A percentile compares a stretch with the other conserved stretches of the same genome.
Conservation (phyloP, 2,329 filamentous ascomycete species). For the Scytalidium lignicola region DNA sequence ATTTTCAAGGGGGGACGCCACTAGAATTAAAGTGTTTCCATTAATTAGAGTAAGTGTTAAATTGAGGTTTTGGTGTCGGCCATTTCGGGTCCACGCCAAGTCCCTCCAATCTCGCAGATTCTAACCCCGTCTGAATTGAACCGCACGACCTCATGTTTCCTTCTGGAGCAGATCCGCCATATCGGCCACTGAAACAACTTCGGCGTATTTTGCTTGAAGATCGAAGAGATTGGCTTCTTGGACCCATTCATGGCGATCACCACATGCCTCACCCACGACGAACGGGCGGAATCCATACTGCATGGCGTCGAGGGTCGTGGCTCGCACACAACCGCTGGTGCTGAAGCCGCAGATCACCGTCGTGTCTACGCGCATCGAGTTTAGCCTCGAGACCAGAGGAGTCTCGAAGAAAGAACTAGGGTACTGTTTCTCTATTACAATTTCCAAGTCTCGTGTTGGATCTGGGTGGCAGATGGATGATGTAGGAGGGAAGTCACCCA, state of each 20-base stretch:
- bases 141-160: too few relatives aligned
- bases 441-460: constrained; percentile 13
- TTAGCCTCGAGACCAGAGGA: constrained; percentile 34
- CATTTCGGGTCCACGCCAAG: too few relatives aligned
- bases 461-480: too few relatives aligned
- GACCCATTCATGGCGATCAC: constrained; percentile 38
- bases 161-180: too few relatives aligned
- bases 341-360: constrained; percentile 42
- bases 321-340: constrained; percentile 41
- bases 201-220: constrained; percentile 40
- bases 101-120: too few relatives aligned
- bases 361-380: constrained; percentile 35
- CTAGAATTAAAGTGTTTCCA: too few relatives aligned
- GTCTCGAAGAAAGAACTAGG: constrained; percentile 42
- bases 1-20: too few relatives aligned
- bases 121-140: too few relatives aligned
- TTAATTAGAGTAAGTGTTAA: too few relatives aligned
- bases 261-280: constrained; percentile 40
- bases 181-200: constrained; percentile 34
- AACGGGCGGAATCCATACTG: constrained; percentile 37
- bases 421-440: constrained; percentile 38
- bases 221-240: constrained; percentile 41
- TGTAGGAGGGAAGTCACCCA: too few relatives aligned
- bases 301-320: constrained; percentile 39
- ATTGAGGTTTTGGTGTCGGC: too few relatives aligned